These are phyloP conservation scores for Elsinoe australis DNA, from an alignment of 2,329 filamentous ascomycete genomes.

Conservation along the genomic window DNA sequence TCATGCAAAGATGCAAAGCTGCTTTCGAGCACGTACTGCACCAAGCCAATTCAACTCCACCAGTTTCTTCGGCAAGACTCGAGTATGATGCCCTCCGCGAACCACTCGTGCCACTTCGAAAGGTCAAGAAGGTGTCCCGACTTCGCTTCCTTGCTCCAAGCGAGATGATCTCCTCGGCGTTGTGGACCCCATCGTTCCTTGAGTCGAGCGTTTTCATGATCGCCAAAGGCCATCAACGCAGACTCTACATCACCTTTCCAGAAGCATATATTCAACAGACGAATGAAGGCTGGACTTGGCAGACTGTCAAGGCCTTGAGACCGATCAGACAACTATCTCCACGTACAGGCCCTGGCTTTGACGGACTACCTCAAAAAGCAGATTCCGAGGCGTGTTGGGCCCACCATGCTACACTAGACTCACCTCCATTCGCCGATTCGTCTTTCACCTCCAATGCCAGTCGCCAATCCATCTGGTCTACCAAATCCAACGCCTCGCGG, in stretches of 20 bases:
- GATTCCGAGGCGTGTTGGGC: slow-evolving; percentile 22
- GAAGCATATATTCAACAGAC: slow-evolving; percentile 64
- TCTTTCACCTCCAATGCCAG: slow-evolving; percentile 40
- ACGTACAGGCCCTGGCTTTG: slow-evolving; percentile 38
- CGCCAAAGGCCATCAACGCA: slow-evolving; percentile 50
- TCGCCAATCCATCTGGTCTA: slow-evolving; percentile 27
- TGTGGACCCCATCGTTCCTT: slow-evolving; percentile 66
- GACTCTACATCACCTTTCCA: slow-evolving; percentile 68
- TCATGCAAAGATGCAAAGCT: slow-evolving; percentile 54
- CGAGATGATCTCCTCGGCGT: slow-evolving; percentile 64
- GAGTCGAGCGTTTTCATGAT: slow-evolving; percentile 66
- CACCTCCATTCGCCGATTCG: slow-evolving; percentile 38
- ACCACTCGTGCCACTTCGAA: slow-evolving; percentile 67
- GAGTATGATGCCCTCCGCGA: slow-evolving; percentile 57
- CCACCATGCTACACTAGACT: slow-evolving; percentile 58
- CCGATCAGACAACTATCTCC: slow-evolving; percentile 41
- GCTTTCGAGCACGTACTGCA: slow-evolving; percentile 50
- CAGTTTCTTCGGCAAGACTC: slow-evolving; percentile 23
- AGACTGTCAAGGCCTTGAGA: slow-evolving; percentile 55
- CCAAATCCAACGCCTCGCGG: slow-evolving; percentile 29
- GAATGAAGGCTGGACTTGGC: slow-evolving; percentile 62
- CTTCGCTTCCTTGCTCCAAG: slow-evolving; percentile 61
- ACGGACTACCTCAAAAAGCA: slow-evolving; percentile 55
- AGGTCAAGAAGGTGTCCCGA: slow-evolving; percentile 64
- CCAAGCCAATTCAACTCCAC: slow-evolving; percentile 19